Evolutionary conservation across 1,284 basidiomycete species (phyloP), one percentile per base, ranked within the genome.

Genomic region (Rhodotorula glutinis): DNA sequence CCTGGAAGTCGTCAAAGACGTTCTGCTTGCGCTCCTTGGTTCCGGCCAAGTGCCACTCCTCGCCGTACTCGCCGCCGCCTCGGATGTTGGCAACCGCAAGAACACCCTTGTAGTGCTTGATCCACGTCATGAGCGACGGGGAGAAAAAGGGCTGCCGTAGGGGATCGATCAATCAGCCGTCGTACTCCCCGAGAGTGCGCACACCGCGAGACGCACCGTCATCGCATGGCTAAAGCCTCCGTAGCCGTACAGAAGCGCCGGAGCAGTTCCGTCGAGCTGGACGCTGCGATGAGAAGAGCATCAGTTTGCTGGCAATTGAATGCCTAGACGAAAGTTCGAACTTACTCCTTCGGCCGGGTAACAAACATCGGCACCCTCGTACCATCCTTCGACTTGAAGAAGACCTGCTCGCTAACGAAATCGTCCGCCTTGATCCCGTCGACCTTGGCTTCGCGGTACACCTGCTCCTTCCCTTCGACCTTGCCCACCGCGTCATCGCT

Each of bases 361-460:
- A 93, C 83, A 76, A 92, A 93, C 89, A 93, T 91, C 3, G 91
- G 90, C 43, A 93, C 82, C 58, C 82, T 84, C 3, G 90, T 92
- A 0, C 90, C 89, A 75, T 93, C 91, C 77, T 88, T 89, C 78
- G 86, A 87, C 27, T 81, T 77, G 74, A 87, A 91, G 86, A 89
- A 91, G 16, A 89, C 85, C 79, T 92, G 91, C 71, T 85, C 83
- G 38, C 85, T 83, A 14, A 85, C 81, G 76, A 91, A 93, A 62
- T 92, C 88, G 8, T 87, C 83, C 1, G 85, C 82, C 60, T 84
- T 82, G 60, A 93, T 80, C 1, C 88, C 89, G 13, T 82, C 82
- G 17, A 91, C 83, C 62, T 83, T 77, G 0, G 87, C 87, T 44
- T 83, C 81, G 62, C 86, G 79, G 77, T 85, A 88, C 27, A 85